Percentiles rank a stretch among this genome's conserved stretches.
phyloP scores from a whole-genome alignment of 2,329 filamentous ascomycete genomes.

The Helotiales sp. region DNA sequence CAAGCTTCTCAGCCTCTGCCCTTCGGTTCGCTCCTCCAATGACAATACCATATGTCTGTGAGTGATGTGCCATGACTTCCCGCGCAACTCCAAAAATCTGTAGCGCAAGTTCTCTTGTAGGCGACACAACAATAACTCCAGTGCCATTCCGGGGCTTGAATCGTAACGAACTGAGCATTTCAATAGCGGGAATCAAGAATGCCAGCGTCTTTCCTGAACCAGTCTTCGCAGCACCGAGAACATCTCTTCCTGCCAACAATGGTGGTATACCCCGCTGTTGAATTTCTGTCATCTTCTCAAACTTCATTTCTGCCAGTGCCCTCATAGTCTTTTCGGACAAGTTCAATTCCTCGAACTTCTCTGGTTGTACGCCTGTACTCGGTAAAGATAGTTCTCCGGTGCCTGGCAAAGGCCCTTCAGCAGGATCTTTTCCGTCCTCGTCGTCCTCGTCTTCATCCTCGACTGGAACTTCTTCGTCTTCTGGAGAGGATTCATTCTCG shows the following conservation, averaged over 20 bases:
- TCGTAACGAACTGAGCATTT: constrained; percentile 84
- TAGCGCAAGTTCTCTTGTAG: constrained; percentile 88
- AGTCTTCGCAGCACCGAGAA: constrained; percentile 93
- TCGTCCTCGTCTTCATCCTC: constrained; percentile 18
- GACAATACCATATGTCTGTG: constrained; percentile 80
- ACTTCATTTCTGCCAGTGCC: constrained; percentile 81
- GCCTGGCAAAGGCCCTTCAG: constrained; percentile 21
- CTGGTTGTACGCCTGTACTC: constrained; percentile 17
- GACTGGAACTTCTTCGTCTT: constrained; percentile 12
- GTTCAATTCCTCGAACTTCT: constrained; percentile 59
- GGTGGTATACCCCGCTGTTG: constrained; percentile 86
- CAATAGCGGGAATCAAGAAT: constrained; percentile 90
- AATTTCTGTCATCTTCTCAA: constrained; percentile 94
- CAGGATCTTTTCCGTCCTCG: constrained; percentile 20
- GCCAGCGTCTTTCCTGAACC: constrained; percentile 94
- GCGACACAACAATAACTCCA: constrained; percentile 88
- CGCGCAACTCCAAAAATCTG: constrained; percentile 95
- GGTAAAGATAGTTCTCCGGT: constrained; percentile 26
- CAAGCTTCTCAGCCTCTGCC: constrained; percentile 90
- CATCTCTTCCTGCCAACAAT: constrained; percentile 83
- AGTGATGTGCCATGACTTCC: constrained; percentile 21
- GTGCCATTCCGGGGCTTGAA: constrained; percentile 96
- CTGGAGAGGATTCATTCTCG: constrained; percentile 31
- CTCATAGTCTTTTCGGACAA: constrained; percentile 86
- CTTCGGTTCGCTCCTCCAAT: constrained; percentile 92